These are phyloP conservation scores for Leccinum ochraceum DNA, from an alignment of 768 basidiomycete genomes.

Conservation along the genomic window DNA sequence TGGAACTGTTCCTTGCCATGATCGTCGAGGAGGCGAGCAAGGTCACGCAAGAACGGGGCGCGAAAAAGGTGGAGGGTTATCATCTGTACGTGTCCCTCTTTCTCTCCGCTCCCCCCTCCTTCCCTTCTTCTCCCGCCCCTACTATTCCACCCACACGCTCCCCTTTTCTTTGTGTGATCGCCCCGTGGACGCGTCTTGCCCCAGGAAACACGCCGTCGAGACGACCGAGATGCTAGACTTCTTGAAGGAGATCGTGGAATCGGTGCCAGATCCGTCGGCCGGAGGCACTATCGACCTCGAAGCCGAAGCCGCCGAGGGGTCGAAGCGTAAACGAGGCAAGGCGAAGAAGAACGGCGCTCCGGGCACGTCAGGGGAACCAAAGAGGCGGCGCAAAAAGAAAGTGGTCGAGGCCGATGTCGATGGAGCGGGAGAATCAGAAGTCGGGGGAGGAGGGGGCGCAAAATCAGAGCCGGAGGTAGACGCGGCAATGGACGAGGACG, in stretches of 20 bases:
- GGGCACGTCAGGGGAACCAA: conserved; percentile 38
- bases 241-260: conserved; percentile 86
- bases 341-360: conserved; percentile 48
- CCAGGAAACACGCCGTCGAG: conserved; percentile 90
- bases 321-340: conserved; percentile 60
- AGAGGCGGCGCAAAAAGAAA: conserved; percentile 53
- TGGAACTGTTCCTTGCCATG: conserved; percentile 87
- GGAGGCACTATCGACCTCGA: conserved; percentile 79
- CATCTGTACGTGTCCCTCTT: conserved; percentile 71
- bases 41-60: conserved; percentile 74
- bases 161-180: not conserved
- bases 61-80: conserved; percentile 89
- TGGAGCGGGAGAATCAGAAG: conserved; percentile 31
- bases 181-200: not conserved
- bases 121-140: not conserved
- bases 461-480: conserved; percentile 41
- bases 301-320: conserved; percentile 51
- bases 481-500: conserved; percentile 41
- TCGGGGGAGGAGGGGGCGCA: conserved; percentile 35
- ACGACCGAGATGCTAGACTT: conserved; percentile 91
- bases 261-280: conserved; percentile 83
- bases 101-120: not conserved
- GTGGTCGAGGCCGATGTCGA: conserved; percentile 34
- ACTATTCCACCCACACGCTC: not conserved
- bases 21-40: conserved; percentile 82